Evolutionary conservation across 202 grass and related monocot species (phyloP).

Genomic region (Elaeis oleifera): DNA sequence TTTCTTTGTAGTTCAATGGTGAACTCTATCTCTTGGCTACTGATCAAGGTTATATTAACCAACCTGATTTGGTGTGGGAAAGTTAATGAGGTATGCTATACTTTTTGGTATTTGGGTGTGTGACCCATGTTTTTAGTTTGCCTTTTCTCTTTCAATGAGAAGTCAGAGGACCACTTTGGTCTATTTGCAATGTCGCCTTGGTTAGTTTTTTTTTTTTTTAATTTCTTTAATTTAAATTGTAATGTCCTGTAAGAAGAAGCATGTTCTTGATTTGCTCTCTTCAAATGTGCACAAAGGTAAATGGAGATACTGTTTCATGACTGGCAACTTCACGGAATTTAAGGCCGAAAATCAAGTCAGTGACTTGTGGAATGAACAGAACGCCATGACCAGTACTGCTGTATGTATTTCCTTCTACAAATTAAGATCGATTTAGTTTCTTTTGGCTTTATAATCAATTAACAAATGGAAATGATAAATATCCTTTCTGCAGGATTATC

Average conservation of each 20-base stretch:
- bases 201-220: too few species aligned
- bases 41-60: conserved; percentile 92
- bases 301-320: conserved; percentile 88
- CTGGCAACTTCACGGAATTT: conserved; percentile 87
- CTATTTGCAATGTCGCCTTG: too few species aligned
- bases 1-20: conserved; percentile 62
- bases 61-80: conserved; percentile 98
- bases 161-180: too few species aligned
- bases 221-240: too few species aligned
- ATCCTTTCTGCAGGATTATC: conserved; percentile 58
- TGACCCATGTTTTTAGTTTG: too few species aligned
- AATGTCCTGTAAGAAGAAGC: too few species aligned
- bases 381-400: conserved; percentile 78
- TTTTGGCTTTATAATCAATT: conserved; percentile 14
- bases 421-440: conserved; percentile 13
- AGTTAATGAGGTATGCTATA: conserved; percentile 75
- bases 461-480: conserved; percentile 15
- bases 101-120: neutral
- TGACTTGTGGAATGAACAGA: conserved; percentile 92
- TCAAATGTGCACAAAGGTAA: conserved; percentile 40
- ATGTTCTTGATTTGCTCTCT: too few species aligned
- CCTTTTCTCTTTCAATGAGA: too few species aligned
- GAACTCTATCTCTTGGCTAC: conserved; percentile 88
- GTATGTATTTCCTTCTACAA: conserved; percentile 40
- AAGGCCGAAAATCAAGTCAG: conserved; percentile 60